Evolutionary conservation across 495 filamentous ascomycete genomes (phyloP).

Genomic region (Stereocaulon alpinum): DNA sequence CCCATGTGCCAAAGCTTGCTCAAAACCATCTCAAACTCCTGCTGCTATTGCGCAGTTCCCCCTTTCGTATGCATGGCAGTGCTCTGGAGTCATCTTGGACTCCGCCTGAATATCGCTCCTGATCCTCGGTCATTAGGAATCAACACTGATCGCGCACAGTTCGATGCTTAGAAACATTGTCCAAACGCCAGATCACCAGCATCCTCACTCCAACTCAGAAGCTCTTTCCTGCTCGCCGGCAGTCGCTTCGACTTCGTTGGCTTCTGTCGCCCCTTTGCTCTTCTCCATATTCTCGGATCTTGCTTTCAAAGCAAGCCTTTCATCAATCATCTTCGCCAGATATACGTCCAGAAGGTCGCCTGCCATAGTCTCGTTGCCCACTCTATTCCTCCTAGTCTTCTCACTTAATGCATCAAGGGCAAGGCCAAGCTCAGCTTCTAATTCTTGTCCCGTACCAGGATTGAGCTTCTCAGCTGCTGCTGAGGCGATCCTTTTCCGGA

Average conservation of each 20-base stretch:
- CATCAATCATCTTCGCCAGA: constrained; percentile 62
- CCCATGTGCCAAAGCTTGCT: too few relatives aligned
- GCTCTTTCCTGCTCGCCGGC: not conserved
- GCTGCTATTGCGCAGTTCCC: too few relatives aligned
- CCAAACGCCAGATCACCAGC: not conserved
- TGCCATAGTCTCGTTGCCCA: constrained; percentile 47
- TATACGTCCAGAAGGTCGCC: constrained; percentile 60
- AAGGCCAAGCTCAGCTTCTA: constrained; percentile 69
- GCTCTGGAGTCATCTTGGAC: too few relatives aligned
- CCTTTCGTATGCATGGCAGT: too few relatives aligned
- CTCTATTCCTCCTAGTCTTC: constrained; percentile 4
- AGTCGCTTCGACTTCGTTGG: not conserved
- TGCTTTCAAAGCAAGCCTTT: constrained; percentile 39
- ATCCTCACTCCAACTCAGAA: not conserved
- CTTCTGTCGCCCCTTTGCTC: not conserved
- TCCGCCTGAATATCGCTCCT: too few relatives aligned
- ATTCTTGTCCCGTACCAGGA: constrained; percentile 55
- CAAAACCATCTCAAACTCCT: too few relatives aligned
- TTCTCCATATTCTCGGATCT: not conserved
- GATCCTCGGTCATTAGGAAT: too few relatives aligned
- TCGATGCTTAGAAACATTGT: not conserved
- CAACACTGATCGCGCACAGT: not conserved
- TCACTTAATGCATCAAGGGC: constrained; percentile 62
- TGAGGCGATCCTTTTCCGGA: constrained; percentile 68
- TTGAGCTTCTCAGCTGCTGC: constrained; percentile 47